These are phyloP conservation scores for Kwoniella botswanensis DNA, from an alignment of 768 basidiomycete species.

Conservation along the genomic window DNA sequence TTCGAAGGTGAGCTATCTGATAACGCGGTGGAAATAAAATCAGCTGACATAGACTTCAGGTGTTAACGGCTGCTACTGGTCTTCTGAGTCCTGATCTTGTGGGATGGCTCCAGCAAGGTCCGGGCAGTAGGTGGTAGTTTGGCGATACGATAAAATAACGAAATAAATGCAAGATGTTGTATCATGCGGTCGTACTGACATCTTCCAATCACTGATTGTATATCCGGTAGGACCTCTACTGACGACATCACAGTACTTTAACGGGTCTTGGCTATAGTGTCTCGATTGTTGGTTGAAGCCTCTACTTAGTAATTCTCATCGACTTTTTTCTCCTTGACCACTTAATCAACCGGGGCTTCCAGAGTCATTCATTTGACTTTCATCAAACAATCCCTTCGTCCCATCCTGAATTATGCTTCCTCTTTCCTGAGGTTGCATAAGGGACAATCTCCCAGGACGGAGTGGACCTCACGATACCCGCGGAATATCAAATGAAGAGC, in stretches of 20 bases:
- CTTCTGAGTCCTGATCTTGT: slow-evolving; percentile 41
- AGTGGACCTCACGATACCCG: slow-evolving; percentile 1
- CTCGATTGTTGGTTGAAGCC: neutral
- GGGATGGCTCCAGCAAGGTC: slow-evolving; percentile 36
- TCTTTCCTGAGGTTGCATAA: neutral
- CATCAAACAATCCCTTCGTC: neutral
- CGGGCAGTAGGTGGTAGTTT: slow-evolving; percentile 23
- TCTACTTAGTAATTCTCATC: neutral
- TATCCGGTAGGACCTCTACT: too few species aligned
- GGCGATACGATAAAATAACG: neutral
- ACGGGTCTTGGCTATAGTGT: too few species aligned
- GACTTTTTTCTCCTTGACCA: neutral
- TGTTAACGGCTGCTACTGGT: slow-evolving; percentile 29
- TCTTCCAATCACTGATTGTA: neutral
- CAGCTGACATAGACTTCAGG: slow-evolving; percentile 20
- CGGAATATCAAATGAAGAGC: slow-evolving; percentile 37
- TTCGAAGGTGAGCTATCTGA: slow-evolving; percentile 63
- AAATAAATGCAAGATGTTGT: slow-evolving; percentile 22
- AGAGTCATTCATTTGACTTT: neutral
- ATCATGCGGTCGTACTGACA: slow-evolving; percentile 10
- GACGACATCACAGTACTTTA: too few species aligned
- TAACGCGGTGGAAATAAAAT: neutral
- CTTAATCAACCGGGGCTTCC: neutral
- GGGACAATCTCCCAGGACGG: neutral
- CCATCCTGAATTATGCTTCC: slow-evolving; percentile 3